These are phyloP conservation scores for Priceomyces castillae DNA, from an alignment of 805 yeast genomes.

Conservation along the genomic window DNA sequence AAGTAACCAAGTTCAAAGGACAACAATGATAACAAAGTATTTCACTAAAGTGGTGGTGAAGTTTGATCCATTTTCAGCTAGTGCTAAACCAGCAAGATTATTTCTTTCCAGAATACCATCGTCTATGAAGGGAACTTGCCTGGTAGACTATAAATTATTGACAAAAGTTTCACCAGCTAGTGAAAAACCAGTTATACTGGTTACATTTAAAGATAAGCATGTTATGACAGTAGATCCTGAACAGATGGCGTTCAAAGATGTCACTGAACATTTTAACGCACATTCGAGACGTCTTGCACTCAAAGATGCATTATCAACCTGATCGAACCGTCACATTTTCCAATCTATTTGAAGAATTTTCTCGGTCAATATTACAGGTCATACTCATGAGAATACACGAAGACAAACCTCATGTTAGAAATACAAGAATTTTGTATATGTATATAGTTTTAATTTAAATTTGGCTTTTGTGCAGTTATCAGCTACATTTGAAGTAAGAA, in stretches of 20 bases:
- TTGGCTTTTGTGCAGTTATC: background rate
- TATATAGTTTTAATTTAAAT: background rate
- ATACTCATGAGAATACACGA: too few relatives aligned
- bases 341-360: too few relatives aligned
- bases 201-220: constrained; percentile 77
- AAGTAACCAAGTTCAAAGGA: background rate
- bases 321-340: background rate
- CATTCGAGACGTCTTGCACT: constrained; percentile 79
- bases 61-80: constrained; percentile 73
- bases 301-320: constrained; percentile 58
- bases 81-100: constrained; percentile 77
- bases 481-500: too few relatives aligned
- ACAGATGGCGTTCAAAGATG: constrained; percentile 52
- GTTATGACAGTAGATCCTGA: constrained; percentile 67
- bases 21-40: constrained; percentile 81
- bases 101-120: constrained; percentile 82
- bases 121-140: constrained; percentile 56
- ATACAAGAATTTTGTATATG: background rate
- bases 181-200: constrained; percentile 62
- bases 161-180: constrained; percentile 31
- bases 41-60: constrained; percentile 72
- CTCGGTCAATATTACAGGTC: too few relatives aligned
- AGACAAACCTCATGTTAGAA: too few relatives aligned
- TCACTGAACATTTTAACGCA: constrained; percentile 66
- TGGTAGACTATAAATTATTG: constrained; percentile 61